Percentiles rank a stretch among this genome's conserved stretches.
Evolutionary conservation across 495 filamentous ascomycete genomes (phyloP).

Genomic region (Rhizodiscina lignyota): DNA sequence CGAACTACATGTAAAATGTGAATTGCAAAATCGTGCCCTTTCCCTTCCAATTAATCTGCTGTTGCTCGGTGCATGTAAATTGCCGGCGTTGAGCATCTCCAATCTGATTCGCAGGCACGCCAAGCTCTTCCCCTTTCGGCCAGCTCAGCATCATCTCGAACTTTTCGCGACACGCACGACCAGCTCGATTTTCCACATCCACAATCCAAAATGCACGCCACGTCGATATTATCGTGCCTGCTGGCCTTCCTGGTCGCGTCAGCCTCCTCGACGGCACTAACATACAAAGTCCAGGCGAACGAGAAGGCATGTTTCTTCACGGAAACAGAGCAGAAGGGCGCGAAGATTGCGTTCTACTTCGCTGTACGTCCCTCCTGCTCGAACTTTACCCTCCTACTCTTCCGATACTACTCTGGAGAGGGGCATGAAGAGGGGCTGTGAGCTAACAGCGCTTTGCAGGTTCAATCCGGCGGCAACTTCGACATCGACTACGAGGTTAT

Average conservation of each 20-base stretch:
- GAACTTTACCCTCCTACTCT: slow-evolving; percentile 5
- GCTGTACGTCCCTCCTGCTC: slow-evolving; percentile 56
- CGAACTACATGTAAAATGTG: too few relatives aligned
- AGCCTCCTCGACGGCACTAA: slow-evolving; percentile 68
- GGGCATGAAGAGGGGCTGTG: neutral
- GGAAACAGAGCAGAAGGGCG: slow-evolving; percentile 50
- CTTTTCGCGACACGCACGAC: too few relatives aligned
- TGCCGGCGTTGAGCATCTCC: too few relatives aligned
- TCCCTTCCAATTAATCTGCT: too few relatives aligned
- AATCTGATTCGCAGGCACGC: too few relatives aligned
- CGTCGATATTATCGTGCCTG: too few relatives aligned
- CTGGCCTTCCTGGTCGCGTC: slow-evolving; percentile 47
- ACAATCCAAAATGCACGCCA: too few relatives aligned
- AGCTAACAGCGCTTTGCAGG: slow-evolving; percentile 29
- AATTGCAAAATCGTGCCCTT: too few relatives aligned
- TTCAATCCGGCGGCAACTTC: slow-evolving; percentile 91
- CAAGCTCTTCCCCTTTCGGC: too few relatives aligned
- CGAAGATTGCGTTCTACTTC: slow-evolving; percentile 97
- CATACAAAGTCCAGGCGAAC: slow-evolving; percentile 78
- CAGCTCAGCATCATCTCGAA: too few relatives aligned
- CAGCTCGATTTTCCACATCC: too few relatives aligned
- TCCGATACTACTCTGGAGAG: slow-evolving; percentile 2
- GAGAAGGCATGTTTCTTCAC: slow-evolving; percentile 95
- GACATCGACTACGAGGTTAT: slow-evolving; percentile 85
- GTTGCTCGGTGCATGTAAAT: too few relatives aligned